These are phyloP conservation scores for Gracilaria gracilis DNA, from an alignment of 23 red algal genomes.

Conservation along the genomic window DNA sequence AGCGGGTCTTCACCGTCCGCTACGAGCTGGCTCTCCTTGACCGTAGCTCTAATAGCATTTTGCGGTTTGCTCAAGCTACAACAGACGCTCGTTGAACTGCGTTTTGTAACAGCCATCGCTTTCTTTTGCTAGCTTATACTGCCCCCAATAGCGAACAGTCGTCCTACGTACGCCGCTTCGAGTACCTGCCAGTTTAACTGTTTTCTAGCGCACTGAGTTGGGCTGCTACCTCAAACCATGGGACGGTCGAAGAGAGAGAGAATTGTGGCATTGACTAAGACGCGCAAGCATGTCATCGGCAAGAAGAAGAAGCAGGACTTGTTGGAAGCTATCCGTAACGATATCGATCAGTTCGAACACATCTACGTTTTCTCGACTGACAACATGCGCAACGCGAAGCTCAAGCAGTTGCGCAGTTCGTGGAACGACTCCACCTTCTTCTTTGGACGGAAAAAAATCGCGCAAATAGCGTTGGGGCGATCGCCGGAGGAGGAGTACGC, in stretches of 20 bases:
- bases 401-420: constrained; percentile 69
- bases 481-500: constrained; percentile 65
- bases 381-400: constrained; percentile 75
- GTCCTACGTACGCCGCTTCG: no score
- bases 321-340: constrained; percentile 55
- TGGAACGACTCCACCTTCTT: constrained; percentile 87
- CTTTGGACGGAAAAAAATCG: constrained; percentile 83
- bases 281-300: constrained; percentile 52
- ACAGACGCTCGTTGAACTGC: background rate
- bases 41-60: no score
- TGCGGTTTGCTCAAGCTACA: background rate
- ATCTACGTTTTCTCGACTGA: constrained; percentile 81
- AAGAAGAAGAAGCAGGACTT: constrained; percentile 53
- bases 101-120: background rate
- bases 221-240: constrained; percentile 23
- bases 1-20: no score
- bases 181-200: no score
- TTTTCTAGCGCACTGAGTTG: background rate
- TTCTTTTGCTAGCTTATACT: background rate
- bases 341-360: constrained; percentile 70
- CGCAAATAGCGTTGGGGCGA: constrained; percentile 71
- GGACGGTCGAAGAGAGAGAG: constrained; percentile 69
- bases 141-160: background rate
- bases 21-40: no score
- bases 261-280: constrained; percentile 72